A percentile compares a stretch with the other conserved stretches of the same genome.
Evolutionary conservation across 768 basidiomycete species (phyloP).

Genomic region (Amanita pseudoporphyria): DNA sequence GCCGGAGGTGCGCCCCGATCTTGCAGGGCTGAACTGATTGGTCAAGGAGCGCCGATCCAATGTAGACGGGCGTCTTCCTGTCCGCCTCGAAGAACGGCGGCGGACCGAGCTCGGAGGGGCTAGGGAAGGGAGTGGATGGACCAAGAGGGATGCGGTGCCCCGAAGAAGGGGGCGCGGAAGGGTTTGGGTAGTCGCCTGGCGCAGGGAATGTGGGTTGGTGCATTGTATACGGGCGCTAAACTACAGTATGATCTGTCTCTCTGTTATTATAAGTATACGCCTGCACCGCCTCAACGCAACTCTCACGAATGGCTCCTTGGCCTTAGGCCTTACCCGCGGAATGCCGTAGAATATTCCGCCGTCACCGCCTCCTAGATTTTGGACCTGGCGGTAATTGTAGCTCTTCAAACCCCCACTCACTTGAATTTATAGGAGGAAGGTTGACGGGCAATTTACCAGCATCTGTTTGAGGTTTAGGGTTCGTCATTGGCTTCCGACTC

Average conservation of each 20-base stretch:
- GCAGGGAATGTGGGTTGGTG: neutral
- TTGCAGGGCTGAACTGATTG: slow-evolving; percentile 79
- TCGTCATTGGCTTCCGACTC: neutral
- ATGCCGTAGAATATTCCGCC: neutral
- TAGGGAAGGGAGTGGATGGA: slow-evolving; percentile 35
- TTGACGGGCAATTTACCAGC: slow-evolving; percentile 21
- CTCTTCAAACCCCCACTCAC: slow-evolving; percentile 47
- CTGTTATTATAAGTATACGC: too few relatives aligned
- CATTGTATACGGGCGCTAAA: too few relatives aligned
- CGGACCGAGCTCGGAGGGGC: slow-evolving; percentile 27
- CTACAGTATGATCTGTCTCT: too few relatives aligned
- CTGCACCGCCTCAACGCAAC: neutral
- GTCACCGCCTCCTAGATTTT: slow-evolving; percentile 1
- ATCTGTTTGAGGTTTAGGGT: neutral
- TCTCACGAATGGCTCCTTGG: too few relatives aligned
- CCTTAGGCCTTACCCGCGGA: too few relatives aligned
- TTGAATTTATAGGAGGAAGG: slow-evolving; percentile 37
- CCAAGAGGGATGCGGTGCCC: slow-evolving; percentile 57
- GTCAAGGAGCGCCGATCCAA: slow-evolving; percentile 65
- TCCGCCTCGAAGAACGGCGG: slow-evolving; percentile 51
- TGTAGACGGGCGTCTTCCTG: slow-evolving; percentile 46
- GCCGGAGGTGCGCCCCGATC: slow-evolving; percentile 46
- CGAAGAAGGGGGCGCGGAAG: slow-evolving; percentile 38
- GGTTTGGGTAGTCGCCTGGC: neutral
- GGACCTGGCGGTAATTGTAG: slow-evolving; percentile 35